Conservation (phyloP, 73 alveolate genomes). For the Tetrahymena elliotti region DNA sequence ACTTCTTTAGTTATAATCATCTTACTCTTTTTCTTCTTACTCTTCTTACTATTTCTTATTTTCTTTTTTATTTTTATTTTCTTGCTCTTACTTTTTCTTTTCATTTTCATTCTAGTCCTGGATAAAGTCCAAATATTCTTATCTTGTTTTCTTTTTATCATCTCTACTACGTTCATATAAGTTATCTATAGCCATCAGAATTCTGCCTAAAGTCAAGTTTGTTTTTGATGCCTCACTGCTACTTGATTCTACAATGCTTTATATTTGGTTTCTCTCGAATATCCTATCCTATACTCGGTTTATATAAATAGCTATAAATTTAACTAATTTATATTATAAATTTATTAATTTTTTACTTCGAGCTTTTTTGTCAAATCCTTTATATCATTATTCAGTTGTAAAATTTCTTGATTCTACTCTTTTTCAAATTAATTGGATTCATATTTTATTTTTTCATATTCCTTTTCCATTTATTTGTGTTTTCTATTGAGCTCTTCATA, state of each 20-base stretch:
- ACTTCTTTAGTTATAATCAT: slow-evolving; percentile 30
- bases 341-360: slow-evolving; percentile 21
- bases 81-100: slow-evolving; percentile 4
- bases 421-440: slow-evolving; percentile 48
- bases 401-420: slow-evolving; percentile 53
- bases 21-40: slow-evolving; percentile 8
- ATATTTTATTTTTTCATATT: slow-evolving; percentile 61
- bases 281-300: neutral
- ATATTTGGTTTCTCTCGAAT: slow-evolving; percentile 15
- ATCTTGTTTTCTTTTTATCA: slow-evolving; percentile 16
- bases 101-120: slow-evolving; percentile 27
- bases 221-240: slow-evolving; percentile 20
- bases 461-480: slow-evolving; percentile 47
- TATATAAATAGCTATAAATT: neutral
- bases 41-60: slow-evolving; percentile 8
- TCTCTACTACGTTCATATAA: slow-evolving; percentile 23
- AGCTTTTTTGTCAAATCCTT: slow-evolving; percentile 44
- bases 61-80: slow-evolving; percentile 2
- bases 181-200: slow-evolving; percentile 39
- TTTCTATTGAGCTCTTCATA: slow-evolving; percentile 55
- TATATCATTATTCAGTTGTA: slow-evolving; percentile 62
- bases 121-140: slow-evolving; percentile 24
- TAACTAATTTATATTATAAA: neutral
- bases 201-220: slow-evolving; percentile 27
- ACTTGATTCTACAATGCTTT: slow-evolving; percentile 12